Percentiles rank a stretch among this genome's conserved stretches.
Conservation (phyloP, 1,139 yeast species). For the Yamadazyma triangularis region DNA sequence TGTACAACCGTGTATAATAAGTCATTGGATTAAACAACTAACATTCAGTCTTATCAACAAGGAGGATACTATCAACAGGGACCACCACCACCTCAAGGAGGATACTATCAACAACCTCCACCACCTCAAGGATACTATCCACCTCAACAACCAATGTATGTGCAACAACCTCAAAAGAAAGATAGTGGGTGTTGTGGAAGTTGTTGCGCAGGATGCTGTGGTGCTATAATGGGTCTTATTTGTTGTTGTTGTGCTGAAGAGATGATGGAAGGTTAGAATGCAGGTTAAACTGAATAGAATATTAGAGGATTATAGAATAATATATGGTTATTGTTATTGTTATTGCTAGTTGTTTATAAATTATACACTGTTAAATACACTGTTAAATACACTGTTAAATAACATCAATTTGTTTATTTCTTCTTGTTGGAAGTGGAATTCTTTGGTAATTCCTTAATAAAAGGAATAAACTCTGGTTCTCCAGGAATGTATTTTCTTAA, state of each 20-base stretch:
- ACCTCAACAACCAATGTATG: conserved; percentile 26
- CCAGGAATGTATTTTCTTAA: conserved; percentile 96
- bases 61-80: conserved; percentile 5
- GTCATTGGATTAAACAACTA: too few relatives aligned
- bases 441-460: conserved; percentile 86
- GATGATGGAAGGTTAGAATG: conserved; percentile 1
- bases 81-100: conserved; percentile 4
- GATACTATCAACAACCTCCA: conserved; percentile 18
- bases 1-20: too few relatives aligned
- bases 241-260: conserved; percentile 44
- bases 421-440: conserved; percentile 83
- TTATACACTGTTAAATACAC: too few relatives aligned
- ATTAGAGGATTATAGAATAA: background rate
- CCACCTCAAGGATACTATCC: conserved; percentile 28
- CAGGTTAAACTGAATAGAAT: background rate
- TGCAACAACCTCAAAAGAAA: conserved; percentile 32
- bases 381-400: too few relatives aligned
- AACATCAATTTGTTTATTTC: too few relatives aligned
- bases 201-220: conserved; percentile 33
- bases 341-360: background rate
- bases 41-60: conserved; percentile 26
- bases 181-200: conserved; percentile 27
- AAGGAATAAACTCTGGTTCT: conserved; percentile 95
- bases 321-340: too few relatives aligned
- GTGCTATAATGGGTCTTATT: conserved; percentile 39